Evolutionary conservation across 345 rosid species (phyloP), one percentile per base, ranked within the genome.

Genomic region (Hypericum perforatum): DNA sequence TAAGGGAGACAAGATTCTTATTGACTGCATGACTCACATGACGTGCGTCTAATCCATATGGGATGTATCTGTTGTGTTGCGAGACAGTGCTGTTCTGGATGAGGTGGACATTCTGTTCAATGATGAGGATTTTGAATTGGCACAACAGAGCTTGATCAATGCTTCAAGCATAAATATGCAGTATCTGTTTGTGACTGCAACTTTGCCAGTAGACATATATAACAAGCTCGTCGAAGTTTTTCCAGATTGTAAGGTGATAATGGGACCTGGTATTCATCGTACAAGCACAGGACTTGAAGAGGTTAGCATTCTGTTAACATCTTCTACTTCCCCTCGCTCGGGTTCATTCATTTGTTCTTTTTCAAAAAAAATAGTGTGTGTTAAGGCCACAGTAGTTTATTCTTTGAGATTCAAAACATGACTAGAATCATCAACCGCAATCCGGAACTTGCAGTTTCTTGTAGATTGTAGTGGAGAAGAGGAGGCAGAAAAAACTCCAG

Each of bases 211-310:
- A 45, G 87, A 73, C 50, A 74, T 82, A 70, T 91, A 82, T 69
- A 81, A 85, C 77, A 91, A 88, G 56, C 80, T 91, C 47, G 78
- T 91, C 59, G 83, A 85, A 68, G 70, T 75, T 61, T 77, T 91
- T 59, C 98, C 96, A 37, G 98, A 85, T 63, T 78, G 92, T 67
- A 68, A 79, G 74, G 86, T 81, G 51, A 73, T 85, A 61, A 82
- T 87, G 96, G 98, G 98, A 71, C 98, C 92, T 65, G 80, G 92
- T 36, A 80, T 81, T 71, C 95, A 85, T 64, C 89, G 91, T 42
- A 81, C 82, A 64, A 91, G 92, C 70, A 57, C 74, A 51, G 73
- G 82, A 54, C 92, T 91, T 8, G 86, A 85, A 74, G 98, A 87
- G 98, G 98, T 86, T 67, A 39, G 71, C 62, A 70, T 59, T 11